Evolutionary conservation across 2,329 filamentous ascomycete species (phyloP), one percentile per base, ranked within the genome.

Genomic region (Nemania abortiva): DNA sequence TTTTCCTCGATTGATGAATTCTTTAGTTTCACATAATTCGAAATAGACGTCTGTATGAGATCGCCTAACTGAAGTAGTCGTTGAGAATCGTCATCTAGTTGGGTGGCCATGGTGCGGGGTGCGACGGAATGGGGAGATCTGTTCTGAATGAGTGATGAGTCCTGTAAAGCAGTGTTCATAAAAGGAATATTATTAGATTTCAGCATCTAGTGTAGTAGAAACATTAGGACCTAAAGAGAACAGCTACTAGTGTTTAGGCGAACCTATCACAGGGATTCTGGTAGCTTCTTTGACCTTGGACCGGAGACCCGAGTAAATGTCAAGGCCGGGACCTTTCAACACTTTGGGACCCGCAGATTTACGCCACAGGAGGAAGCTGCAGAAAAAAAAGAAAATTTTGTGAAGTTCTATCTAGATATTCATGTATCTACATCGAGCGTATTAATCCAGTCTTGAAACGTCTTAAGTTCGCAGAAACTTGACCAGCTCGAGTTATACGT

Each of bases 31-130:
- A 68, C 56, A 24, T 66, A 69, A 20, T 65, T 39, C 15, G 62
- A 53, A 24, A 69, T 73, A 3, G 72, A 61, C 3, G 50, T 58
- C 53, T 74, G 72, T 34, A 75, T 71, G 1, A 75, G 69, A 11
- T 50, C 67, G 20, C 73, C 58, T 20, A 75, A 53, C 22, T 74
- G 69, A 39, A 71, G 63, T 15, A 74, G 69, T 18, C 53, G 62
- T 13, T 18, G 64, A 5, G 59, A 70, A 9, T 24, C 54, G 9
- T 70, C 64, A 49, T 72, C 67, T 29, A 65, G 31, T 22, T 65
- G 42, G 20, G 45, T 34, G 18, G 56, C 53, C 69, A 71, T 71
- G 15, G 11, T 65, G 55, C n/a, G 11, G 18, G 55, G 15, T 47
- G 18, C 20, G 34, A 34, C n/a, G 20, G 3, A 37, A 10, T 37